Evolutionary conservation across 169 alveolate species (phyloP).

Genomic region (Cryptosporidium canis): DNA sequence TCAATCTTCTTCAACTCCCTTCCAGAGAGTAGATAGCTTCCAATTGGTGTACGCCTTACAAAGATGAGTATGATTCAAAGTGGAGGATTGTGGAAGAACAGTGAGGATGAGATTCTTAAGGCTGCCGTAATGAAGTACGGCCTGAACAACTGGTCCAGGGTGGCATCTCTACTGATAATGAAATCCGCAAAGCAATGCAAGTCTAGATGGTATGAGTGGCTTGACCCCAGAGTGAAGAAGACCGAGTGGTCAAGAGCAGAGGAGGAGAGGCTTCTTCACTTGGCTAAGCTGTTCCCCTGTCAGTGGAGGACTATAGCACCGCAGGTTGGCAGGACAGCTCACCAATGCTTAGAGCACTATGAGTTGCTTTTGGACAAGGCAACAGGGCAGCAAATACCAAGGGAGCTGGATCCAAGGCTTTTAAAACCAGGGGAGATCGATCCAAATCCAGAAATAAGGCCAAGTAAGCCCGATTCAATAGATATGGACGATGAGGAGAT

Average conservation of each 20-base stretch:
- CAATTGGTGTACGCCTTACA: not conserved
- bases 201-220: constrained; percentile 94
- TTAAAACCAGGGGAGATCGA: constrained; percentile 99
- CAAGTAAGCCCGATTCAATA: constrained; percentile 97
- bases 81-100: constrained; percentile 99
- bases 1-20: no score
- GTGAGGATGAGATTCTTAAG: constrained; percentile 99
- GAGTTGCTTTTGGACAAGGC: constrained; percentile 98
- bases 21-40: not conserved
- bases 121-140: constrained; percentile 99
- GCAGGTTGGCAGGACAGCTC: constrained; percentile 98
- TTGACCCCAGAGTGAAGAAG: constrained; percentile 98
- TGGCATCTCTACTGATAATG: constrained; percentile 96
- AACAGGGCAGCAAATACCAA: constrained; percentile 90
- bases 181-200: constrained; percentile 99
- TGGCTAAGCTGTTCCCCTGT: constrained; percentile 98
- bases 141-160: constrained; percentile 99
- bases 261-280: constrained; percentile 98
- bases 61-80: constrained; percentile 95
- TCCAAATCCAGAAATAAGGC: constrained; percentile 99
- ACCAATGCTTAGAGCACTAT: constrained; percentile 98
- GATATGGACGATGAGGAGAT: constrained; percentile 99
- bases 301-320: constrained; percentile 99
- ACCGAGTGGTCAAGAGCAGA: constrained; percentile 99
- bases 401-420: constrained; percentile 93